Evolutionary conservation across 2,329 filamentous ascomycete genomes (phyloP).

Genomic region (Pseudogymnoascus sp.): DNA sequence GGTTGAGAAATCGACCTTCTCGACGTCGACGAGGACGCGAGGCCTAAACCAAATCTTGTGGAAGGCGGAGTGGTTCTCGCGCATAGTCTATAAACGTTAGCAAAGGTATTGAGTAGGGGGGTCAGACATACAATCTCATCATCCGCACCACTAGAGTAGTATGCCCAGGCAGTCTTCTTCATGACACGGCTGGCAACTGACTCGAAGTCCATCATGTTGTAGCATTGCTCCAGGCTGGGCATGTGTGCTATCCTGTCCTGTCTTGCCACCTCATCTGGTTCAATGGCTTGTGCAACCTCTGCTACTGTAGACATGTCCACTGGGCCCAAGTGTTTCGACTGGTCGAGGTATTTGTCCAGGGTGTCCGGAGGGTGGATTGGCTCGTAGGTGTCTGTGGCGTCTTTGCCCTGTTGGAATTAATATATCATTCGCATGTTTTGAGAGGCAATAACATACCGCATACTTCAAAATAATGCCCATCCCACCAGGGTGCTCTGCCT

Average conservation of each 20-base stretch:
- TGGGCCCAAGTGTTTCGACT: constrained; percentile 77
- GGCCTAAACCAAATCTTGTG: constrained; percentile 98
- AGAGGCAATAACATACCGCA: constrained; percentile 43
- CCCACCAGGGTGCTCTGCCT: constrained; percentile 73
- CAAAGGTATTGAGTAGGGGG: neutral
- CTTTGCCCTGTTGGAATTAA: constrained; percentile 53
- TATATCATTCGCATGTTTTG: neutral
- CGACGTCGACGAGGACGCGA: constrained; percentile 79
- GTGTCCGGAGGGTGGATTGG: constrained; percentile 88
- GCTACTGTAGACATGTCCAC: constrained; percentile 80
- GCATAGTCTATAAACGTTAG: constrained; percentile 58
- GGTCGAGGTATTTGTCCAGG: constrained; percentile 73
- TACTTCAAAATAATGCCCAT: constrained; percentile 94
- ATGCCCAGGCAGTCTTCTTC: constrained; percentile 96
- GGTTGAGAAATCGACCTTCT: constrained; percentile 75
- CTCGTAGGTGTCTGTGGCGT: constrained; percentile 86
- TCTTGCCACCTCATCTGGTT: constrained; percentile 65
- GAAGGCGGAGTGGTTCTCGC: constrained; percentile 92
- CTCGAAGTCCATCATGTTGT: constrained; percentile 94
- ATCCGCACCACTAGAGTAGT: constrained; percentile 90
- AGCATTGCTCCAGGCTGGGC: constrained; percentile 79
- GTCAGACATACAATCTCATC: constrained; percentile 64
- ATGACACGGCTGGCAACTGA: constrained; percentile 81
- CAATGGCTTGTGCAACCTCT: constrained; percentile 54
- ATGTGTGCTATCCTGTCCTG: constrained; percentile 66